Base-by-base conservation (phyloP, 2,329 filamentous ascomycete species). In the Diaporthe velutina region DNA sequence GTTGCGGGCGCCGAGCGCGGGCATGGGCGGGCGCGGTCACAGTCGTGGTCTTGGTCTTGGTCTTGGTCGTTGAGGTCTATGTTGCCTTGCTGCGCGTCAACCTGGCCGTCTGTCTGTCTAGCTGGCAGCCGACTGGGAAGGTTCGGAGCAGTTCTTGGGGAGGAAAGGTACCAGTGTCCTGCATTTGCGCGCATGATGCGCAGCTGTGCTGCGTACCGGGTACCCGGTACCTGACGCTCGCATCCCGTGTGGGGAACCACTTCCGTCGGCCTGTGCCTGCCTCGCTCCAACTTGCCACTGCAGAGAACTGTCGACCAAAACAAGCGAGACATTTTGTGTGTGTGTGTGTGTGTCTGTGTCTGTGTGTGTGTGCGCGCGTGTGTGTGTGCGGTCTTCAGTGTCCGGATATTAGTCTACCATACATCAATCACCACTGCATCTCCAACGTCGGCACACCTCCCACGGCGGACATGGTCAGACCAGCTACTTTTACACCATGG, bases 161-260 rank as follows among this genome's bases (percentile, higher is more conserved):
- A 17, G 30, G 3, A 3, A 35, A 67, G 30, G 64, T 68, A 54
- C 22, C 33, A 2, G 33, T 17, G 61, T 38, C 61, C 42, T 38
- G 8, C 13, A 1, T 8, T 4, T 10, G 19, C 22, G 15, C 30
- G 4, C 1, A 38, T 5, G 9, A 15, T 13, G 6, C 28, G 7
- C 15, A 54, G 8, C 9, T 15, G 28, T 54, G 64, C 15, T 54
- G 40, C 22, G 64, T 54, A 68, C 8, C 8, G 5, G 22, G n/a
- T 54, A 54, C 64, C 30, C 6, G 48, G 48, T 28, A 40, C 48
- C 64, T 22, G 17, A 7, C 48, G 8, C 48, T 25, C 35, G 22
- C 64, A 13, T 67, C 64, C 64, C 64, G 45, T 67, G 64, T 67
- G 64, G 64, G 64, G 45, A 67, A 68, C 64, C 64, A 28, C 64